Percentiles rank a stretch among this genome's conserved stretches.
Evolutionary conservation across 176 grass and related monocot genomes (phyloP).

Genomic region (Aegilops tauschii): DNA sequence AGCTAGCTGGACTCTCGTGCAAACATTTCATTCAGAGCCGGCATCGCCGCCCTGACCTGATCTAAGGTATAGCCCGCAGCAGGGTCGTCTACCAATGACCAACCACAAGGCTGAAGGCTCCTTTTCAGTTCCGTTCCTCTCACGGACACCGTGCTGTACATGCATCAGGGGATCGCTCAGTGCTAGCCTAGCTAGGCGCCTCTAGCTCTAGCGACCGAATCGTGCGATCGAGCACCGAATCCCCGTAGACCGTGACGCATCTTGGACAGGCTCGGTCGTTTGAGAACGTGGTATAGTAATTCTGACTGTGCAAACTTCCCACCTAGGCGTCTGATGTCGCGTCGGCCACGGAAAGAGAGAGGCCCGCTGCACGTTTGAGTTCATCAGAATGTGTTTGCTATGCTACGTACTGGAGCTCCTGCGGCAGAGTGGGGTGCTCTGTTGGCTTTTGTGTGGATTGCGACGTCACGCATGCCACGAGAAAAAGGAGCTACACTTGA

Average conservation of each 20-base stretch:
- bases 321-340: neutral
- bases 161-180: slow-evolving; percentile 1
- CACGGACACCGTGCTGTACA: neutral
- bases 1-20: no score
- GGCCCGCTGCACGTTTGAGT: neutral
- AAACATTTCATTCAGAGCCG: no score
- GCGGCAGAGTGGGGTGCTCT: neutral
- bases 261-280: neutral
- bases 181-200: neutral
- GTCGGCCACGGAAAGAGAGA: neutral
- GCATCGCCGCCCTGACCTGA: no score
- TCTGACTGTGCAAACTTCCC: neutral
- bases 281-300: neutral
- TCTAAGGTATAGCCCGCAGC: no score
- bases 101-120: no score
- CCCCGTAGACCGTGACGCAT: neutral
- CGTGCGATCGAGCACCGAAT: neutral
- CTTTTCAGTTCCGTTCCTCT: neutral
- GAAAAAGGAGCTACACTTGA: neutral
- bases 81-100: no score
- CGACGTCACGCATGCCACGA: neutral
- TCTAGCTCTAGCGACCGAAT: neutral
- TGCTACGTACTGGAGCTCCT: neutral
- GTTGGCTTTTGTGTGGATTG: neutral
- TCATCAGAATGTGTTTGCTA: neutral